Evolutionary conservation across 495 filamentous ascomycete species (phyloP).

Genomic region (Xylaria cubensis): DNA sequence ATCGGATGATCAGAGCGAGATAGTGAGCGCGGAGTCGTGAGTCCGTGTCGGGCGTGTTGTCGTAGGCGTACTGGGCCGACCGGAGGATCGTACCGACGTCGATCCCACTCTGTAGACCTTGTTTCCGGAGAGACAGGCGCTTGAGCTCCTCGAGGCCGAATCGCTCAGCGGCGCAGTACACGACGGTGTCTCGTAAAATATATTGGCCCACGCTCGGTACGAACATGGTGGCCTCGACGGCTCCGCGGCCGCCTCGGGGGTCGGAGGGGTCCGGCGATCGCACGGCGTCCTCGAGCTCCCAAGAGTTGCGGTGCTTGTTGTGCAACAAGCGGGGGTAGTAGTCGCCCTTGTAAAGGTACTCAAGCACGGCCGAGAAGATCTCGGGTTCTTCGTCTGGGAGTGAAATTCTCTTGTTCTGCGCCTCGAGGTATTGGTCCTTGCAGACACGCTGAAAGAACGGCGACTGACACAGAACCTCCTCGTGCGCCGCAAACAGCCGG

Average conservation of each 20-base stretch:
- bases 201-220: conserved; percentile 67
- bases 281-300: conserved; percentile 73
- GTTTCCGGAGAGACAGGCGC: conserved; percentile 86
- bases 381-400: conserved; percentile 88
- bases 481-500: conserved; percentile 90
- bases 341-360: conserved; percentile 94
- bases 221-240: conserved; percentile 78
- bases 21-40: conserved; percentile 90
- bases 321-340: conserved; percentile 82
- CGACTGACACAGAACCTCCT: conserved; percentile 82
- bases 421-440: conserved; percentile 66
- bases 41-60: conserved; percentile 90
- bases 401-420: conserved; percentile 70
- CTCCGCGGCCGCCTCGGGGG: conserved; percentile 60
- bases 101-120: conserved; percentile 85
- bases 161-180: conserved; percentile 89
- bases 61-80: conserved; percentile 91
- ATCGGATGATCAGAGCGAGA: conserved; percentile 91
- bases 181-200: conserved; percentile 84
- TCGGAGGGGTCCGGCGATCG: conserved; percentile 43
- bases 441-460: conserved; percentile 75
- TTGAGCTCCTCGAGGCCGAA: conserved; percentile 88
- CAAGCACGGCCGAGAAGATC: conserved; percentile 87
- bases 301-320: conserved; percentile 69
- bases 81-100: conserved; percentile 85